phyloP scores from a whole-genome alignment of 495 filamentous ascomycete genomes.

The Lentithecium fluviatile region DNA sequence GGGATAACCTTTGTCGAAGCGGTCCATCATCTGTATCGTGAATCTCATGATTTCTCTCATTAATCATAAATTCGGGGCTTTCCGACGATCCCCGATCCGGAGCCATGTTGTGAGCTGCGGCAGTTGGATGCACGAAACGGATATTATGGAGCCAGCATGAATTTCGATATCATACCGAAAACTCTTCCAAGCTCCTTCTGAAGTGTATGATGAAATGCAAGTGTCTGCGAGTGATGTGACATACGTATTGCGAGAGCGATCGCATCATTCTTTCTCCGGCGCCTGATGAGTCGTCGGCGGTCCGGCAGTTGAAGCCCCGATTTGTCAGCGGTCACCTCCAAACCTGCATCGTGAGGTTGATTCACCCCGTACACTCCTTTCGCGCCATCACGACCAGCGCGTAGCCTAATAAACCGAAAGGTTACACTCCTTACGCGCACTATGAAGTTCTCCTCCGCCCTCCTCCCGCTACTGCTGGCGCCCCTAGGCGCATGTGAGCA shows the following conservation, averaged over 20 bases:
- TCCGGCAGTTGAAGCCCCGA: not conserved
- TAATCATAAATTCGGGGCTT: not conserved
- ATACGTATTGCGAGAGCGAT: too few species aligned
- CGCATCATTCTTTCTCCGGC: not conserved
- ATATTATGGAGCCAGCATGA: not conserved
- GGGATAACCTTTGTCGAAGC: not conserved
- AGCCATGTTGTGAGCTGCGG: slow-evolving; percentile 26
- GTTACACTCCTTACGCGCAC: not conserved
- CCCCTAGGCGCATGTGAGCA: slow-evolving; percentile 63
- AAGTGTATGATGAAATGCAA: not conserved
- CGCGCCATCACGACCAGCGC: too few species aligned
- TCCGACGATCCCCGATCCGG: slow-evolving; percentile 28
- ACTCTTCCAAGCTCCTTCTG: not conserved
- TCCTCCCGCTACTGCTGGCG: slow-evolving; percentile 49
- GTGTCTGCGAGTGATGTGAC: not conserved
- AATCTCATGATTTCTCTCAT: slow-evolving; percentile 8
- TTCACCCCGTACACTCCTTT: too few species aligned
- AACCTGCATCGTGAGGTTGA: slow-evolving; percentile 4
- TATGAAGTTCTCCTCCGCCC: slow-evolving; percentile 14
- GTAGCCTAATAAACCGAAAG: not conserved
- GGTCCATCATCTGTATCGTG: slow-evolving; percentile 9
- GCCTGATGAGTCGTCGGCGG: not conserved
- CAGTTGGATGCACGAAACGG: not conserved
- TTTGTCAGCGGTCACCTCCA: slow-evolving; percentile 28
- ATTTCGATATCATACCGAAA: too few species aligned